Conservation (phyloP, 306 rosid genomes). For the Begonia loranthoides region DNA sequence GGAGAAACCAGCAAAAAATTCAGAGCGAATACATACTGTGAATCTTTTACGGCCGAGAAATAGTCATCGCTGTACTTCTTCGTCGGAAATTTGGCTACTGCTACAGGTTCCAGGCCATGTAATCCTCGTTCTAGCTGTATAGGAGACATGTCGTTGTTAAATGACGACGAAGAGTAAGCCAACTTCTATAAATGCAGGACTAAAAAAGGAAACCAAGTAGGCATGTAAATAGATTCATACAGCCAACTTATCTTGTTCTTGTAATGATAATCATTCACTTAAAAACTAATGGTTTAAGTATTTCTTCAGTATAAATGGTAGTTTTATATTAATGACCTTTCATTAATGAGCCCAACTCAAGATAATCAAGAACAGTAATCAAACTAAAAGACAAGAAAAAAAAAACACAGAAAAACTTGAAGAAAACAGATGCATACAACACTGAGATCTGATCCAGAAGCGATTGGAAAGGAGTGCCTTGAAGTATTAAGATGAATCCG, state of each 20-base stretch:
- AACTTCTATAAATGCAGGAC: conserved; percentile 9
- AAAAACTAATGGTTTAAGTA: no score
- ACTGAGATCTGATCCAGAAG: conserved; percentile 72
- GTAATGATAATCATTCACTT: no score
- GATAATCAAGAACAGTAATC: no score
- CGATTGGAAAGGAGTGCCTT: conserved; percentile 57
- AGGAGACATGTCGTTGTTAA: conserved; percentile 11
- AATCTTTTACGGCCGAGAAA: conserved; percentile 57
- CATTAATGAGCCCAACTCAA: no score
- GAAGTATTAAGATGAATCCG: conserved; percentile 71
- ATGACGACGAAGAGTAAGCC: conserved; percentile 10
- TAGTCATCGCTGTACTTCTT: conserved; percentile 68
- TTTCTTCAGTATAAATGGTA: no score
- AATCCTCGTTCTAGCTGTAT: conserved; percentile 67
- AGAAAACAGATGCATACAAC: conserved; percentile 20
- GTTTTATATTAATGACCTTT: no score
- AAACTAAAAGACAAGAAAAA: not conserved
- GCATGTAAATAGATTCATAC: not conserved
- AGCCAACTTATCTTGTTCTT: no score
- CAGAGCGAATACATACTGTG: conserved; percentile 50
- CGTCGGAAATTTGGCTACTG: conserved; percentile 60
- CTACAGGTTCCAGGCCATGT: conserved; percentile 56
- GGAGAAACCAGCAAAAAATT: not conserved
- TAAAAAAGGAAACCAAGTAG: conserved; percentile 2
- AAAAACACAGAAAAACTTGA: not conserved